These are phyloP conservation scores for Trichosanthes cucumerina DNA, from an alignment of 306 rosid species.

Conservation along the genomic window DNA sequence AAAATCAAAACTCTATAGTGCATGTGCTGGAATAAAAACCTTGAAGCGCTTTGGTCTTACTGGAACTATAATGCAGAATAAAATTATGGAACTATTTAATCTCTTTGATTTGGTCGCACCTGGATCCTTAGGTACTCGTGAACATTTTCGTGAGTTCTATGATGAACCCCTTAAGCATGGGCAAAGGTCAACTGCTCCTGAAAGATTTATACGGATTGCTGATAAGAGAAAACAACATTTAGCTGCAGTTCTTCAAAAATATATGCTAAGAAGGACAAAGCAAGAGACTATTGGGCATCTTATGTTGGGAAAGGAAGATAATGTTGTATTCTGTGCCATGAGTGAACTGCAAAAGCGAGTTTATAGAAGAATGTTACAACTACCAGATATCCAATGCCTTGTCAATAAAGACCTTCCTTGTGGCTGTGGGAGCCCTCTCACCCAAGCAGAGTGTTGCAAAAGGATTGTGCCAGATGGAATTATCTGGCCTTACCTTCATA, in stretches of 20 bases:
- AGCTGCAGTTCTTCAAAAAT: constrained; percentile 56
- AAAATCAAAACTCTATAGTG: constrained; percentile 72
- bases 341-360: constrained; percentile 83
- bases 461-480: constrained; percentile 72
- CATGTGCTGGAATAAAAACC: constrained; percentile 71
- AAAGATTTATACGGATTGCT: constrained; percentile 67
- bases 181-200: constrained; percentile 89
- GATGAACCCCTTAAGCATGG: constrained; percentile 96
- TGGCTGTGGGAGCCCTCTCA: constrained; percentile 87
- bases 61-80: constrained; percentile 93
- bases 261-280: constrained; percentile 85
- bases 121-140: constrained; percentile 89
- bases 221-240: constrained; percentile 73
- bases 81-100: constrained; percentile 86
- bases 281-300: constrained; percentile 98
- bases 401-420: constrained; percentile 76
- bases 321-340: constrained; percentile 80
- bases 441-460: constrained; percentile 86
- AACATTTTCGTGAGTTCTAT: constrained; percentile 80
- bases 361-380: constrained; percentile 77
- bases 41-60: constrained; percentile 76
- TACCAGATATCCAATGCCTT: constrained; percentile 84
- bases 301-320: constrained; percentile 98
- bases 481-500: constrained; percentile 84
- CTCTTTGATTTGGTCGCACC: constrained; percentile 89